A percentile compares a stretch with the other conserved stretches of the same genome.
Conservation (phyloP, 2,329 filamentous ascomycete species). For the Zelopaecilomyces penicillatus region DNA sequence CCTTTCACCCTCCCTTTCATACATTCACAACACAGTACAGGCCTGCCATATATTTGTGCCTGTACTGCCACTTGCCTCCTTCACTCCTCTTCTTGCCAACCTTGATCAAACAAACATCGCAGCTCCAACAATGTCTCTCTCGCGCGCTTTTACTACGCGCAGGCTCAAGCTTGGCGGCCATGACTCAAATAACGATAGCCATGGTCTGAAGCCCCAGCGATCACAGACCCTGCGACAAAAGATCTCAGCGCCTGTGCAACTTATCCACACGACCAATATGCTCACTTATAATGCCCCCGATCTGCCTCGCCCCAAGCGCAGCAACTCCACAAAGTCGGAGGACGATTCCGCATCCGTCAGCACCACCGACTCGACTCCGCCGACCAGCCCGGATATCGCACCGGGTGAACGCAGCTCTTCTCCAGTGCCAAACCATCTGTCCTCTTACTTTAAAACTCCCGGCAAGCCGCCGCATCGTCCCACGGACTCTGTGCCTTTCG, state of each 20-base stretch:
- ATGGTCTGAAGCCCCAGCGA: conserved; percentile 30
- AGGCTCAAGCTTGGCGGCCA: conserved; percentile 47
- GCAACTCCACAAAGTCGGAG: conserved; percentile 48
- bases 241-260: conserved; percentile 80
- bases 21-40: too few species aligned
- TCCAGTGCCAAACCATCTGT: conserved; percentile 57
- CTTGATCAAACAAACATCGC: conserved; percentile 2
- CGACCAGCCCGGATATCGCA: conserved; percentile 60
- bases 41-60: too few species aligned
- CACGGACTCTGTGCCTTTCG: conserved; percentile 26
- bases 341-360: conserved; percentile 64
- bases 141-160: conserved; percentile 64
- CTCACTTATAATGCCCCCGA: conserved; percentile 91
- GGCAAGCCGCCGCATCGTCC: conserved; percentile 29
- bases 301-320: conserved; percentile 48
- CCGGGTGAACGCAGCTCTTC: conserved; percentile 46
- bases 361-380: conserved; percentile 49
- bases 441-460: conserved; percentile 55
- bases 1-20: background rate
- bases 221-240: conserved; percentile 44
- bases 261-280: conserved; percentile 93
- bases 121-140: conserved; percentile 41
- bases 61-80: background rate
- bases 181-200: conserved; percentile 30
- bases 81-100: conserved; percentile 6